Conservation (phyloP, 768 basidiomycete genomes). For the Suillus bovinus region DNA sequence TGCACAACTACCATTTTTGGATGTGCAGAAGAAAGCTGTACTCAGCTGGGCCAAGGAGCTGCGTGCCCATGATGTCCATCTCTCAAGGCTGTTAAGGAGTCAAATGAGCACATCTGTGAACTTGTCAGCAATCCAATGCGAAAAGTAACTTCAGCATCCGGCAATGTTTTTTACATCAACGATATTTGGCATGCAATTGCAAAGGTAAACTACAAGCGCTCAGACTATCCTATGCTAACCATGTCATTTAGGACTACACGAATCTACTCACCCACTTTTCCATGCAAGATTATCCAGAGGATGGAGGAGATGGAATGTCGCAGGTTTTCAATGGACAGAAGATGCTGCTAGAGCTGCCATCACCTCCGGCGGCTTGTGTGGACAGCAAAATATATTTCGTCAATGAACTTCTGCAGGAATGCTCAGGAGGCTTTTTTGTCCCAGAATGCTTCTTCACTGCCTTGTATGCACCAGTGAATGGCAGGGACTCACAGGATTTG, state of each 20-base stretch:
- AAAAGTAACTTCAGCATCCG: constrained; percentile 19
- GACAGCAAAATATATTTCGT: constrained; percentile 10
- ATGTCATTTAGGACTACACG: neutral
- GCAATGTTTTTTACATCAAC: constrained; percentile 27
- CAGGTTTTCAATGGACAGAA: constrained; percentile 17
- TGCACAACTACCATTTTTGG: constrained; percentile 27
- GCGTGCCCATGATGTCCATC: constrained; percentile 25
- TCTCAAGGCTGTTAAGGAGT: constrained; percentile 15
- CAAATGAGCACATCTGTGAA: neutral
- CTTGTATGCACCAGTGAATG: no score
- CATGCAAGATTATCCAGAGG: constrained; percentile 17
- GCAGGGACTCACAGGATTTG: no score
- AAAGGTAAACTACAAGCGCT: constrained; percentile 2
- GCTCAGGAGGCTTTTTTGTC: constrained; percentile 12
- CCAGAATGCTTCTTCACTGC: neutral
- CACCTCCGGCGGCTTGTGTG: constrained; percentile 13
- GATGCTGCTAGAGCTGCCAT: constrained; percentile 11
- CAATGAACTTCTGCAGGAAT: constrained; percentile 12
- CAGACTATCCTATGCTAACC: neutral
- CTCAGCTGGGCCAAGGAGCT: constrained; percentile 27
- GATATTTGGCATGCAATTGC: constrained; percentile 25
- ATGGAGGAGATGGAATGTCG: constrained; percentile 5
- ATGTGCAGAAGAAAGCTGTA: constrained; percentile 27
- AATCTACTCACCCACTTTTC: neutral
- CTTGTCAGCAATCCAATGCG: constrained; percentile 23